Evolutionary conservation across 345 rosid genomes (phyloP).

Genomic region (Hibiscus tridactylites): DNA sequence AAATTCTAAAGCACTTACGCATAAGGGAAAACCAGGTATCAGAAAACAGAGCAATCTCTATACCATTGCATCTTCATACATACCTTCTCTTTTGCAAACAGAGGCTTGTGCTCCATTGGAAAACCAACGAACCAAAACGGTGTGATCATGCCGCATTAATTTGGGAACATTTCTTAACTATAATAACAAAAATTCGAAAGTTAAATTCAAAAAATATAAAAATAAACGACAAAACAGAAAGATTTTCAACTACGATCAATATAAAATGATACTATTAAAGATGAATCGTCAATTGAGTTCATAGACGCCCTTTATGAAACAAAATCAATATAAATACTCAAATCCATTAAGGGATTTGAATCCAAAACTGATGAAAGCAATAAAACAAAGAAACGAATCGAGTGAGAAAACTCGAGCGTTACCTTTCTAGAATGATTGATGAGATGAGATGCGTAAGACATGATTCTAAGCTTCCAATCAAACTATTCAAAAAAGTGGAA

Average conservation of each 20-base stretch:
- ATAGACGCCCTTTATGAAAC: not conserved
- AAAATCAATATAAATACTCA: not conserved
- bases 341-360: not conserved
- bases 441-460: constrained; percentile 54
- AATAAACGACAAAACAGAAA: not conserved
- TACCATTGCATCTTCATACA: not conserved
- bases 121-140: constrained; percentile 46
- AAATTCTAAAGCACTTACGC: not conserved
- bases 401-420: not conserved
- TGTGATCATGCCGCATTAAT: constrained; percentile 43
- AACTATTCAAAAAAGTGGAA: not conserved
- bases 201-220: not conserved
- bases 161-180: constrained; percentile 58
- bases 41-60: no score
- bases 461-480: constrained; percentile 16
- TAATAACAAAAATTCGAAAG: constrained; percentile 1
- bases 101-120: constrained; percentile 35
- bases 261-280: not conserved
- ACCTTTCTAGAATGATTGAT: constrained; percentile 60
- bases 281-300: not conserved
- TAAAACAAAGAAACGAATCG: not conserved
- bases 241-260: not conserved
- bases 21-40: not conserved
- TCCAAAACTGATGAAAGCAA: not conserved
- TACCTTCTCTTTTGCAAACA: constrained; percentile 48